phyloP scores from a whole-genome alignment of 2,329 filamentous ascomycete species.

The Aureobasidium sp. region DNA sequence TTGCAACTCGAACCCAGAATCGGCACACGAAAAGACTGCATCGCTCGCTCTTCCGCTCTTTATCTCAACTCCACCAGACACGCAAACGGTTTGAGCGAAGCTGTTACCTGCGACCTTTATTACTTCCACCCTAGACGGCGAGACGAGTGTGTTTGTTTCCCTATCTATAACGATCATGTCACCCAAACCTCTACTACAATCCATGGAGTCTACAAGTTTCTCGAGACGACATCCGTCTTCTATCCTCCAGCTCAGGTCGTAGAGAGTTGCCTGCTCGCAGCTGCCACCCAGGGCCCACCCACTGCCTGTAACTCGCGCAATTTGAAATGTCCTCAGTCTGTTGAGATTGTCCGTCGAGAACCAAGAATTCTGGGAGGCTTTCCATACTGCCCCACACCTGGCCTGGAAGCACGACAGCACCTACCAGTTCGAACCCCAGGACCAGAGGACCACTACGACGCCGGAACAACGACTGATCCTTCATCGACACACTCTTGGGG shows the following conservation, averaged over 20 bases:
- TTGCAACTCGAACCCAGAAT: background rate
- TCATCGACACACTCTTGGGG: background rate
- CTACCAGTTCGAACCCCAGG: background rate
- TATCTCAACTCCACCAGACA: background rate
- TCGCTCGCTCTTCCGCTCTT: conserved; percentile 7
- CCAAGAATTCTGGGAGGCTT: background rate
- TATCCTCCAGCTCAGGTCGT: conserved; percentile 11
- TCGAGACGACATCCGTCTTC: conserved; percentile 1
- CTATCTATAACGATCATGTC: conserved; percentile 8
- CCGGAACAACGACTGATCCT: background rate
- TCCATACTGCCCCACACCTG: conserved; percentile 13
- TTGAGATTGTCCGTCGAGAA: background rate
- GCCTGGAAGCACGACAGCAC: background rate
- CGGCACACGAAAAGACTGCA: conserved; percentile 12
- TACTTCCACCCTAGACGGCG: background rate
- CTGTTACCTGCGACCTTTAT: conserved; percentile 13
- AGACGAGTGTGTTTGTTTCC: conserved; percentile 14
- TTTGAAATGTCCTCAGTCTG: background rate
- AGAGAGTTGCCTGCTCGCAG: conserved; percentile 5
- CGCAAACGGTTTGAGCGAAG: background rate
- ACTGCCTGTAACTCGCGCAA: background rate
- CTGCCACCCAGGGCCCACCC: conserved; percentile 3
- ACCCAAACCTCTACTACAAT: background rate
- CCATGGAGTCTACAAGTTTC: background rate
- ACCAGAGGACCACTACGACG: background rate